These are phyloP conservation scores for Toxoplasma gondii DNA, from an alignment of 169 alveolate genomes.

Conservation along the genomic window DNA sequence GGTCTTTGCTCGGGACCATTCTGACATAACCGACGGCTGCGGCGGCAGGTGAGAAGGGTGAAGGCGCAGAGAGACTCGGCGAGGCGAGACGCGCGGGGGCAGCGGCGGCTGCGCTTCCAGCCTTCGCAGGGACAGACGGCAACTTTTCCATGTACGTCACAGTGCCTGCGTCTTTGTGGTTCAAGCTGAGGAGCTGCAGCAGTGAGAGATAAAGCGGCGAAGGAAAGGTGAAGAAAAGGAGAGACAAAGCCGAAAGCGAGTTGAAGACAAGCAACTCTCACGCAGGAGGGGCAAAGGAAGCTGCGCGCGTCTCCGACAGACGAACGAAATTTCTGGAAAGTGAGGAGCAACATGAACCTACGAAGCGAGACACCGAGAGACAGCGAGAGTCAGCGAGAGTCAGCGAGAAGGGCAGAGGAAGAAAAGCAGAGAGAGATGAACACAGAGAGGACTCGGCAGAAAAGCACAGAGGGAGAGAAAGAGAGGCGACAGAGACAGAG, in stretches of 20 bases:
- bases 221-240: not conserved
- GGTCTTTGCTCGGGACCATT: conserved; percentile 63
- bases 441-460: not conserved
- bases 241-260: no score
- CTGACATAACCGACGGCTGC: conserved; percentile 52
- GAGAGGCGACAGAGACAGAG: not conserved
- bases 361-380: no score
- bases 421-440: no score
- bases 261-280: no score
- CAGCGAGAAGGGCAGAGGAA: no score
- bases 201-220: not conserved
- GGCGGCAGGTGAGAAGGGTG: not conserved
- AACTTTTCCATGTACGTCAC: conserved; percentile 5
- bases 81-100: not conserved
- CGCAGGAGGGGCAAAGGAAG: no score
- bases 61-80: not conserved
- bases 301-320: no score
- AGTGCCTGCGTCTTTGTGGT: conserved; percentile 24
- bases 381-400: no score
- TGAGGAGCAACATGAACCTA: no score
- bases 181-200: not conserved
- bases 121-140: not conserved
- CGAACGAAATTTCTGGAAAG: no score
- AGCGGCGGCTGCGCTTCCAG: conserved; percentile 9
- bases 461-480: not conserved